Base-by-base conservation (phyloP, 306 rosid genomes). In the Parietaria judaica region DNA sequence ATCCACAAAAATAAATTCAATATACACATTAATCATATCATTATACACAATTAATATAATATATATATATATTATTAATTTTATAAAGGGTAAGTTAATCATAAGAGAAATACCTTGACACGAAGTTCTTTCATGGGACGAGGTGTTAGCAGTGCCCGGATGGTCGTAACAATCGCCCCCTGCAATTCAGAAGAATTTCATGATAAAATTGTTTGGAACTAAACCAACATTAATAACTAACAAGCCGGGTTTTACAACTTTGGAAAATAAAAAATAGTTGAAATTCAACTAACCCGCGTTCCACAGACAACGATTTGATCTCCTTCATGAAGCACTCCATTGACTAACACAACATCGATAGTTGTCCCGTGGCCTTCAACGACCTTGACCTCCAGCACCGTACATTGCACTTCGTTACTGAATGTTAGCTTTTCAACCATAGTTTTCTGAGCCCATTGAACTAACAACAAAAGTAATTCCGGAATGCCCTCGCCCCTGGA, bases 91-190 rank as follows among this genome's bases (percentile, higher is more conserved):
- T 23, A 23, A 23, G 31, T 1, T 23, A 23, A 23, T 23, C 31
- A 23, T 23, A 23, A 41, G 3, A 41, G 7, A 41, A 5, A 5
- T 64, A 83, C 98, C 96, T 88, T 88, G 63, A 92, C 88, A 56
- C 96, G 95, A 52, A 88, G 92, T 71, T 92, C 96, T 75, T 92
- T 88, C 95, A 86, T 85, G 35, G 94, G 98, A 77, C 88, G 98
- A 31, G 98, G 98, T n/a, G 96, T 88, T 80, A 88, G 80, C 45
- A 92, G 67, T 53, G 98, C 91, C 68, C 96, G 90, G 70, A 88
- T 83, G 15, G 92, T 10, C 47, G 98, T 56, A 58, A 80, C 98
- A 77, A 88, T 88, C 54, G 98, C 88, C 12, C 85, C 95, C 98
- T 92, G 58, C 37, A 48, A 48, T 47, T 31, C 3, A 16, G 53